These are phyloP conservation scores for Globisporangium irregulare DNA, from an alignment of 352 stramenopile species.

Conservation along the genomic window DNA sequence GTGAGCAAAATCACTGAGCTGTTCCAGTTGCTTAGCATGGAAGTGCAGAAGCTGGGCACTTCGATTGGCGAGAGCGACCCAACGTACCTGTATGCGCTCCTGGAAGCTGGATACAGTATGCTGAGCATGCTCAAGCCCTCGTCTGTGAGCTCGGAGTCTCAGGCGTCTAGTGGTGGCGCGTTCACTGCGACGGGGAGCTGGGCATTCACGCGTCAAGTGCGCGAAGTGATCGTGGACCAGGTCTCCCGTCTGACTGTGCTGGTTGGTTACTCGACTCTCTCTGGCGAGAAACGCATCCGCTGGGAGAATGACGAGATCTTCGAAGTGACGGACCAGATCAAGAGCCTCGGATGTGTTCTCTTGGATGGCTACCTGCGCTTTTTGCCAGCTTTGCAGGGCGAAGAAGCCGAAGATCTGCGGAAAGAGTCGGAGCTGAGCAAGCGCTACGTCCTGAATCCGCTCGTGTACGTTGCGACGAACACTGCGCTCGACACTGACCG, in stretches of 20 bases:
- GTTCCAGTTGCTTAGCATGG: slow-evolving; percentile 48
- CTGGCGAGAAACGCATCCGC: slow-evolving; percentile 32
- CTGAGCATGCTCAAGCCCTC: slow-evolving; percentile 56
- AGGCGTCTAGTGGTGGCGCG: slow-evolving; percentile 11
- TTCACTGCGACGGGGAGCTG: slow-evolving; percentile 43
- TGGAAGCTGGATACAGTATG: slow-evolving; percentile 73
- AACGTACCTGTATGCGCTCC: slow-evolving; percentile 52
- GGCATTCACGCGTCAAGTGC: slow-evolving; percentile 58
- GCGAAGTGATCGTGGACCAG: slow-evolving; percentile 61
- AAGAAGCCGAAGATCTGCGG: slow-evolving; percentile 53
- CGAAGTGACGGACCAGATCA: slow-evolving; percentile 60
- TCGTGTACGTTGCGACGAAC: slow-evolving; percentile 68
- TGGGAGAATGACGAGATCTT: slow-evolving; percentile 61
- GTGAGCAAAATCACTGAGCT: slow-evolving; percentile 77
- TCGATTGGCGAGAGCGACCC: slow-evolving; percentile 61
- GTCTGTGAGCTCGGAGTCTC: slow-evolving; percentile 13
- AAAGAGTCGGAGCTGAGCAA: slow-evolving; percentile 65
- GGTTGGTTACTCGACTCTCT: slow-evolving; percentile 39
- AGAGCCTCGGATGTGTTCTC: slow-evolving; percentile 45
- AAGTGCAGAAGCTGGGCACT: slow-evolving; percentile 50
- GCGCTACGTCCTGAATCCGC: slow-evolving; percentile 55
- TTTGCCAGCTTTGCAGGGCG: slow-evolving; percentile 30
- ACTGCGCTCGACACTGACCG: slow-evolving; percentile 3
- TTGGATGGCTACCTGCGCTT: slow-evolving; percentile 58
- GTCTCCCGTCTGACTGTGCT: slow-evolving; percentile 53